phyloP scores from a whole-genome alignment of 2,329 filamentous ascomycete species.

The Hymenoscyphus fructigenus region DNA sequence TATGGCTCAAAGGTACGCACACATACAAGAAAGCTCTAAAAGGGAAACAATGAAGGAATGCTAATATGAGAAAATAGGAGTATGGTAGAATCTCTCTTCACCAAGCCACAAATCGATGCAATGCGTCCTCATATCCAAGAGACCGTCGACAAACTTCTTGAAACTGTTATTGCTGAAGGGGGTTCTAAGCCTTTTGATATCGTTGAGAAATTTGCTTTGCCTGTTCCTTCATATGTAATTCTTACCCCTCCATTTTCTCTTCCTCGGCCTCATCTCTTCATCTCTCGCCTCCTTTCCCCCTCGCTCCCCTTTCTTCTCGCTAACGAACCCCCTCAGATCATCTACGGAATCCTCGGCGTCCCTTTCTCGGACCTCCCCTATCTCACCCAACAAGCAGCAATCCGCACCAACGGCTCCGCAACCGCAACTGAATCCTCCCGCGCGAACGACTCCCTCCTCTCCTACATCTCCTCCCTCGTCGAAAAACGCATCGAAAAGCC shows the following conservation, averaged over 20 bases:
- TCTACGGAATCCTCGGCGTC: slow-evolving; percentile 50
- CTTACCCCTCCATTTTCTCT: not conserved
- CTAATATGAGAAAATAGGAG: slow-evolving; percentile 35
- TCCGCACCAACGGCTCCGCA: slow-evolving; percentile 47
- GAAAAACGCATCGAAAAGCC: slow-evolving; percentile 42
- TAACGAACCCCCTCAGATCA: slow-evolving; percentile 39
- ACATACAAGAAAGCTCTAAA: no score
- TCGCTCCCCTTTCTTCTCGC: not conserved
- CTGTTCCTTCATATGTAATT: slow-evolving; percentile 47
- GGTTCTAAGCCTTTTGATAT: slow-evolving; percentile 44
- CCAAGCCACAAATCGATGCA: slow-evolving; percentile 39
- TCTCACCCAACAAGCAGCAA: slow-evolving; percentile 47
- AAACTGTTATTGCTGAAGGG: slow-evolving; percentile 41
- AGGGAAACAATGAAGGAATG: not conserved
- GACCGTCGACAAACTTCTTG: slow-evolving; percentile 45
- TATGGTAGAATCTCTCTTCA: slow-evolving; percentile 49
- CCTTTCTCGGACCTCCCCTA: slow-evolving; percentile 48
- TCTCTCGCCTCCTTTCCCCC: no score
- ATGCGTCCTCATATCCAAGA: slow-evolving; percentile 47
- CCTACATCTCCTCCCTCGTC: slow-evolving; percentile 46
- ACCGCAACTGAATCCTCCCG: slow-evolving; percentile 47
- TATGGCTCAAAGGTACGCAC: slow-evolving; percentile 46
- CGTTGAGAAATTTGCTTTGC: slow-evolving; percentile 47
- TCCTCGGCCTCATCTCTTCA: not conserved
- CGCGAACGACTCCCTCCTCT: slow-evolving; percentile 47